phyloP scores from a whole-genome alignment of 1,284 basidiomycete genomes.

The Puccinia horiana region DNA sequence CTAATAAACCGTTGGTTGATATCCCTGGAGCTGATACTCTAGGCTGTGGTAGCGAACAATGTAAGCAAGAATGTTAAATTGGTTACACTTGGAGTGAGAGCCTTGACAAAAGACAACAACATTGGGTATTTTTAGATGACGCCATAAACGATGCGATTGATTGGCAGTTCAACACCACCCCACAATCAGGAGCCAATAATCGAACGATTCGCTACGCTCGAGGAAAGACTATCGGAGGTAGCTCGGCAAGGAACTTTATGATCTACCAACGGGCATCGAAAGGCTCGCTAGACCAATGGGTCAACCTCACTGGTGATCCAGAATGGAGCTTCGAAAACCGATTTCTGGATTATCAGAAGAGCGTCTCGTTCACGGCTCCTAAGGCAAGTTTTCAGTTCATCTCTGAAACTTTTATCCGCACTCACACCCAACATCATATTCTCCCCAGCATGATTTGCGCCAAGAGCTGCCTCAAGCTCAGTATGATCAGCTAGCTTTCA shows the following conservation, averaged over 20 bases:
- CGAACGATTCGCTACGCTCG: constrained; percentile 53
- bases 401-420: neutral
- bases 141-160: constrained; percentile 18
- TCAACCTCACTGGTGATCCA: constrained; percentile 54
- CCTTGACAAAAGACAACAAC: neutral
- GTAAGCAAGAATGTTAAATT: constrained; percentile 47
- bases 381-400: constrained; percentile 50
- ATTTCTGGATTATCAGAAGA: constrained; percentile 29
- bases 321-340: constrained; percentile 58
- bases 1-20: constrained; percentile 50
- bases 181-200: constrained; percentile 43
- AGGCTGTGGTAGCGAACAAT: constrained; percentile 53
- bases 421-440: neutral
- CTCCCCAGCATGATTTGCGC: constrained; percentile 38
- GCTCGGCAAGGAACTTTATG: constrained; percentile 56
- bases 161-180: constrained; percentile 32
- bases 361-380: constrained; percentile 29
- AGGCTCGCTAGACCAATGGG: constrained; percentile 56
- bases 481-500: constrained; percentile 3
- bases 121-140: constrained; percentile 19
- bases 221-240: constrained; percentile 56
- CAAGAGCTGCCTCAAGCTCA: constrained; percentile 21
- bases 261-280: constrained; percentile 55
- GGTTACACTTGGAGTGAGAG: neutral
- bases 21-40: constrained; percentile 50